Evolutionary conservation across 2,329 filamentous ascomycete species (phyloP), one percentile per base, ranked within the genome.

Genomic region (Botrytis deweyae): DNA sequence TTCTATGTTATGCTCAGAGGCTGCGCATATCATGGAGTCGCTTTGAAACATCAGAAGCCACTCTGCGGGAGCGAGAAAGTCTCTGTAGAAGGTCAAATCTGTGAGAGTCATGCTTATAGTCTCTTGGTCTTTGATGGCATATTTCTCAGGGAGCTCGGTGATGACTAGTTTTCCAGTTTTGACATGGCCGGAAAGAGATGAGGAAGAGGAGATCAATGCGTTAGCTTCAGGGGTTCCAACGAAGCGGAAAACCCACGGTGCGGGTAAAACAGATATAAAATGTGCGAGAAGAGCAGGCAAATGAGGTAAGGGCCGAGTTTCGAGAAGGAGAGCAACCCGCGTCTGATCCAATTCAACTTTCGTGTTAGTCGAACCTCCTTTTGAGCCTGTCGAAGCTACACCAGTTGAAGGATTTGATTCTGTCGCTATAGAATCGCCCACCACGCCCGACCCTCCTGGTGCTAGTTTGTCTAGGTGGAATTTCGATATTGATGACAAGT

Each of bases 231-330:
- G 81, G 4, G 85, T 87, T 69, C 87, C 87, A 83, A 88, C 87
- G 82, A 88, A 88, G 59, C 84, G 84, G 81, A 88, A 87, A 38
- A 82, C 84, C 87, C 87, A 89, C 81, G 88, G 86, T 0, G 86
- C 84, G 6, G 87, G 87, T 5, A 88, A 84, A 33, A 88, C 84
- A 2, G 84, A 82, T 72, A 87, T 87, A 81, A 88, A 87, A 80
- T 89, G 87, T 36, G 88, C 82, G 80, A 88, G 82, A 58, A 88
- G 82, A 0, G 87, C 86, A 4, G 86, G 86, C 38, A 89, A 83
- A 74, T 85, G 81, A 5, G 86, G 82, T 40, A 84, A 82, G 3
- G 86, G 81, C 10, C 87, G 84, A 78, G 85, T 85, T 80, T 89
- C 87, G 75, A 89, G 84, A 40, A 89, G 82, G 33, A 89, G 83